These are phyloP conservation scores for Strobilomyces confusus DNA, from an alignment of 768 basidiomycete species.

Conservation along the genomic window DNA sequence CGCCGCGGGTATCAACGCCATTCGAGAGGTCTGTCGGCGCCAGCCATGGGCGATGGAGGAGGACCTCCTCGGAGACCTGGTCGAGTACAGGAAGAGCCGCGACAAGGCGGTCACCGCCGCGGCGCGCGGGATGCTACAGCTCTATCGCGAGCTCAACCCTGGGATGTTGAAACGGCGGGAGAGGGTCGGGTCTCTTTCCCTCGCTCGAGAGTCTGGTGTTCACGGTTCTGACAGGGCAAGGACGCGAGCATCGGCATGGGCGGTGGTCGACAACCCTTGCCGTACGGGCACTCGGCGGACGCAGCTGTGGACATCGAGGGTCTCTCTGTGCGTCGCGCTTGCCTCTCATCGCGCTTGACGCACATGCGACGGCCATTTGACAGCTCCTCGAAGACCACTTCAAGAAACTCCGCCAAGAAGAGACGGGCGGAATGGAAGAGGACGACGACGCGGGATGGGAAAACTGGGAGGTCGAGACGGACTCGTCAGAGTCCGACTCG, in stretches of 20 bases:
- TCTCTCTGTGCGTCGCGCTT: constrained; percentile 57
- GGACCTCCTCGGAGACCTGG: constrained; percentile 84
- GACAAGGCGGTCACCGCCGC: constrained; percentile 94
- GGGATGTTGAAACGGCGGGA: constrained; percentile 86
- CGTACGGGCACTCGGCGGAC: constrained; percentile 76
- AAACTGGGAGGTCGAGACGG: constrained; percentile 84
- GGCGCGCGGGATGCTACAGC: constrained; percentile 77
- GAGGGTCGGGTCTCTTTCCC: constrained; percentile 46
- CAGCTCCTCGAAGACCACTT: constrained; percentile 90
- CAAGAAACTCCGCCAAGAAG: constrained; percentile 63
- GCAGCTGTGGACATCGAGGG: constrained; percentile 88
- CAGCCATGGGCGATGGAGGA: constrained; percentile 99
- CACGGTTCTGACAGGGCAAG: constrained; percentile 62
- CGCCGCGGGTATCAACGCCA: constrained; percentile 93
- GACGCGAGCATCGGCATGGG: constrained; percentile 75
- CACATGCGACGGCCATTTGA: neutral
- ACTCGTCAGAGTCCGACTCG: constrained; percentile 54
- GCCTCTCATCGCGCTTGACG: neutral
- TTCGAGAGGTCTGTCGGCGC: constrained; percentile 88
- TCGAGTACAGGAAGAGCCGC: constrained; percentile 92
- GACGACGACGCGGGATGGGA: constrained; percentile 76
- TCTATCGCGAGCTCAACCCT: constrained; percentile 96
- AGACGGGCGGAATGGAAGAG: constrained; percentile 50
- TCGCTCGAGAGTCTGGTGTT: neutral
- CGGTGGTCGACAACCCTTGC: constrained; percentile 61